These are phyloP conservation scores for Fusarium equiseti DNA, from an alignment of 2,329 filamentous ascomycete species.

Conservation along the genomic window DNA sequence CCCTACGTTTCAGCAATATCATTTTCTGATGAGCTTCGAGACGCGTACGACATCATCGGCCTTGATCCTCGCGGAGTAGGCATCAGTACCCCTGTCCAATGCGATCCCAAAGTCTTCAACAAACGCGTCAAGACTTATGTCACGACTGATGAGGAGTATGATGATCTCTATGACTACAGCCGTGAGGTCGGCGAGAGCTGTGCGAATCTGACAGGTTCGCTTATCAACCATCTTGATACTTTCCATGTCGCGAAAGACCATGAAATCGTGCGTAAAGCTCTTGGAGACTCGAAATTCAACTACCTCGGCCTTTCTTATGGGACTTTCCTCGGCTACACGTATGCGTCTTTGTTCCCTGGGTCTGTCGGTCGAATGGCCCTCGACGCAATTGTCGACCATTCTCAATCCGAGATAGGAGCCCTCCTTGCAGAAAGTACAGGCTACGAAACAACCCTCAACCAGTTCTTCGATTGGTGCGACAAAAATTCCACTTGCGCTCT, in stretches of 20 bases:
- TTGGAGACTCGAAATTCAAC: slow-evolving; percentile 44
- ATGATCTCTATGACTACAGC: slow-evolving; percentile 27
- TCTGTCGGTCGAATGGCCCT: slow-evolving; percentile 46
- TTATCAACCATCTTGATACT: slow-evolving; percentile 42
- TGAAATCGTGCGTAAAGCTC: slow-evolving; percentile 40
- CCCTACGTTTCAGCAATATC: slow-evolving; percentile 15
- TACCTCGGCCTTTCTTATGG: slow-evolving; percentile 56
- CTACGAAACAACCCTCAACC: slow-evolving; percentile 35
- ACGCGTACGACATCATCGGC: slow-evolving; percentile 57
- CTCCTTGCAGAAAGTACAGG: slow-evolving; percentile 29
- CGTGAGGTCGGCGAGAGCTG: slow-evolving; percentile 40
- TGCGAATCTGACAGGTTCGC: slow-evolving; percentile 38
- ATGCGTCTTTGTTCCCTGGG: slow-evolving; percentile 49
- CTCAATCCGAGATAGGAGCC: slow-evolving; percentile 28
- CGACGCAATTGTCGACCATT: slow-evolving; percentile 47
- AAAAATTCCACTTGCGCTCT: slow-evolving; percentile 32
- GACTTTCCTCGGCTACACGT: slow-evolving; percentile 51
- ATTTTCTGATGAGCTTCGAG: slow-evolving; percentile 31
- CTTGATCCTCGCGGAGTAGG: slow-evolving; percentile 60
- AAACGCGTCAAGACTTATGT: slow-evolving; percentile 31
- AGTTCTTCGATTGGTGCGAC: slow-evolving; percentile 45
- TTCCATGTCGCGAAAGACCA: slow-evolving; percentile 43
- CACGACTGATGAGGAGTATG: slow-evolving; percentile 17
- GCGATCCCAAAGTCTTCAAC: slow-evolving; percentile 51
- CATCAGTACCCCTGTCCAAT: slow-evolving; percentile 55